A percentile compares a stretch with the other conserved stretches of the same genome.
Evolutionary conservation across 108 stramenopile species (phyloP).

Genomic region (Phaeodactylum tricornutum): DNA sequence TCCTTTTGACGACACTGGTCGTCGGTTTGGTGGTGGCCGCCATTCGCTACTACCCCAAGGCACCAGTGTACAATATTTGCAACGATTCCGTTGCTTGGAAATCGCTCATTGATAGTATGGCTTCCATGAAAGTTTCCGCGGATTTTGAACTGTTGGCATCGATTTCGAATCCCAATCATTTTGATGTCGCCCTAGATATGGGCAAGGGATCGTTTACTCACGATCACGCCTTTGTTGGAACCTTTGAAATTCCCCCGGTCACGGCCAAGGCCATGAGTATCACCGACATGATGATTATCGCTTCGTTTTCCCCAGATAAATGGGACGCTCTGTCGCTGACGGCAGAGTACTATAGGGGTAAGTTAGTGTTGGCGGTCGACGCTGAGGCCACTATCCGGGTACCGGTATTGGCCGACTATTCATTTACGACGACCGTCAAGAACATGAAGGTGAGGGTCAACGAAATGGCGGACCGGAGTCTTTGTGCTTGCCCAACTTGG

Average conservation of each 20-base stretch:
- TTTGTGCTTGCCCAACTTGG: constrained; percentile 57
- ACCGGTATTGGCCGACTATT: constrained; percentile 44
- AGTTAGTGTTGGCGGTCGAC: constrained; percentile 29
- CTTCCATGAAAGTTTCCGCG: constrained; percentile 50
- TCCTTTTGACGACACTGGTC: constrained; percentile 25
- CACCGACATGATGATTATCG: constrained; percentile 68
- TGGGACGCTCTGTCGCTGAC: constrained; percentile 58
- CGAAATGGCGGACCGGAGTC: constrained; percentile 51
- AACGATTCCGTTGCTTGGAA: constrained; percentile 75
- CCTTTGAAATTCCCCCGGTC: constrained; percentile 55
- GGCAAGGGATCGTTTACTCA: constrained; percentile 62
- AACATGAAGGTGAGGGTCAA: constrained; percentile 51
- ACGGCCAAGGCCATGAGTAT: constrained; percentile 50
- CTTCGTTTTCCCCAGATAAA: constrained; percentile 58
- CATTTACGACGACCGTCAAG: constrained; percentile 32
- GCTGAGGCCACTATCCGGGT: constrained; percentile 32
- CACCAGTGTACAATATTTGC: constrained; percentile 78
- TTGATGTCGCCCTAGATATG: constrained; percentile 48
- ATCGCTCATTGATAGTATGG: constrained; percentile 62
- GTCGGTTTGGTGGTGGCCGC: constrained; percentile 17
- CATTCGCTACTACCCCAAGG: constrained; percentile 55
- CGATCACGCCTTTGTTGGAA: constrained; percentile 56
- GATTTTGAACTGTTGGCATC: constrained; percentile 75
- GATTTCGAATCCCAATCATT: constrained; percentile 71
- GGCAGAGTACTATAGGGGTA: constrained; percentile 68